Conservation (phyloP, 2,329 filamentous ascomycete species). For the Stachybotrys chlorohalonatus region DNA sequence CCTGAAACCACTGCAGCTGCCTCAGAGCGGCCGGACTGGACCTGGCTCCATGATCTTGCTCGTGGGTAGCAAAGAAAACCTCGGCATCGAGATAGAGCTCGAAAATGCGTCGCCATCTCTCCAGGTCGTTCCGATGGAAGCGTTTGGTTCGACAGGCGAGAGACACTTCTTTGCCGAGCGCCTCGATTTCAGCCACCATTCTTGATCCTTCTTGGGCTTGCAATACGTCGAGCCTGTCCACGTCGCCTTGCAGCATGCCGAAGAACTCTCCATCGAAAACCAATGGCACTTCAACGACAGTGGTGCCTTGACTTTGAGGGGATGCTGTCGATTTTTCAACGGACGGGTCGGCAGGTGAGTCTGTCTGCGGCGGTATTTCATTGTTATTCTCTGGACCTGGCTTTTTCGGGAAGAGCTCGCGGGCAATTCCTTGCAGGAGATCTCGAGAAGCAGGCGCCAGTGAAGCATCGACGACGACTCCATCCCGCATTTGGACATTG, state of each 20-base stretch:
- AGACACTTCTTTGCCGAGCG: conserved; percentile 56
- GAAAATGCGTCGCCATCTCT: conserved; percentile 73
- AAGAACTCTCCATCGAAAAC: conserved; percentile 76
- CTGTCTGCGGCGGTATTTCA: neutral
- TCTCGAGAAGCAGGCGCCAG: conserved; percentile 55
- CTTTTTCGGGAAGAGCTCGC: conserved; percentile 21
- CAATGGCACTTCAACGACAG: conserved; percentile 61
- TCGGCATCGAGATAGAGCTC: conserved; percentile 71
- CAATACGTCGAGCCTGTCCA: conserved; percentile 58
- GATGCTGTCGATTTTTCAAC: neutral
- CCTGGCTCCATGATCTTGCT: conserved; percentile 59
- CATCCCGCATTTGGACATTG: conserved; percentile 56
- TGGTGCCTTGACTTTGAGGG: neutral
- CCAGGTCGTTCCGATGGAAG: conserved; percentile 57
- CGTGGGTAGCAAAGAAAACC: conserved; percentile 73
- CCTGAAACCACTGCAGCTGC: conserved; percentile 63
- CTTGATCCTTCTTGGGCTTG: conserved; percentile 56
- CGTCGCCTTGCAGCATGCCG: conserved; percentile 60
- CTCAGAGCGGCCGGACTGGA: conserved; percentile 56
- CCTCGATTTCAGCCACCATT: conserved; percentile 53
- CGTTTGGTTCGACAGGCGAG: conserved; percentile 54
- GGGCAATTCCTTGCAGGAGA: conserved; percentile 53
- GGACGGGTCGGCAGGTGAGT: neutral
- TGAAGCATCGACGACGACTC: conserved; percentile 58
- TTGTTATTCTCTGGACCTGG: neutral